These are phyloP conservation scores for Leccinum ponderosum DNA, from an alignment of 1,284 basidiomycete genomes.

Conservation along the genomic window DNA sequence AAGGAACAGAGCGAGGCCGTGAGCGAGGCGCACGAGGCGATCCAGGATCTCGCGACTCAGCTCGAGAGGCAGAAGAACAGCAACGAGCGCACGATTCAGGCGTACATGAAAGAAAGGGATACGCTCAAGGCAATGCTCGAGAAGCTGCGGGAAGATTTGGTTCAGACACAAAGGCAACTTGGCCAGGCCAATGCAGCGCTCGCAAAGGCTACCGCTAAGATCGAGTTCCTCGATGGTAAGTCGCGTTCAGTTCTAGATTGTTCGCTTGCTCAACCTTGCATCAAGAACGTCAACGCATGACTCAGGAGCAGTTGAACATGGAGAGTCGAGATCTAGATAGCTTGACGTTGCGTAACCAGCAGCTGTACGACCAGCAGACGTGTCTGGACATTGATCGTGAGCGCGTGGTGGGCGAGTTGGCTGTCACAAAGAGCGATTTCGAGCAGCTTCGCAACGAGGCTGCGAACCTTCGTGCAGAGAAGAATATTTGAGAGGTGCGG, in stretches of 20 bases:
- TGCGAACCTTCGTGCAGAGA: slow-evolving; percentile 87
- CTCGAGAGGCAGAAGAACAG: slow-evolving; percentile 69
- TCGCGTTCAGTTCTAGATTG: background rate
- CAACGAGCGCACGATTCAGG: slow-evolving; percentile 71
- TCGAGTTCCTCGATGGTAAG: slow-evolving; percentile 72
- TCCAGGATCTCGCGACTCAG: slow-evolving; percentile 76
- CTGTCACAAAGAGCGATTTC: slow-evolving; percentile 53
- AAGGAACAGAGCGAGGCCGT: too few species aligned
- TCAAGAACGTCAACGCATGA: slow-evolving; percentile 66
- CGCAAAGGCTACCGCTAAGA: slow-evolving; percentile 80
- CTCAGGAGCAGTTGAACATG: slow-evolving; percentile 58
- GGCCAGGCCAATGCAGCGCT: slow-evolving; percentile 66
- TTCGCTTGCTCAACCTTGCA: slow-evolving; percentile 4
- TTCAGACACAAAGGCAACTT: slow-evolving; percentile 63
- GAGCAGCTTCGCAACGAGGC: slow-evolving; percentile 83
- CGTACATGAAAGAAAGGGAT: slow-evolving; percentile 87
- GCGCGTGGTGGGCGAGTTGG: slow-evolving; percentile 64
- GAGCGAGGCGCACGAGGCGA: slow-evolving; percentile 55
- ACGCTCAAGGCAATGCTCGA: slow-evolving; percentile 78
- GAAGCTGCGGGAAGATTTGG: slow-evolving; percentile 69
- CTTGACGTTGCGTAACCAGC: slow-evolving; percentile 62
- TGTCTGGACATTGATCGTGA: slow-evolving; percentile 66
- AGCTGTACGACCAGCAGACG: slow-evolving; percentile 69
- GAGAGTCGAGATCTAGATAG: slow-evolving; percentile 62
- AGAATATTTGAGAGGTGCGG: slow-evolving; percentile 86